Evolutionary conservation across 495 filamentous ascomycete species (phyloP), one percentile per base, ranked within the genome.

Genomic region (Platismatia glauca): DNA sequence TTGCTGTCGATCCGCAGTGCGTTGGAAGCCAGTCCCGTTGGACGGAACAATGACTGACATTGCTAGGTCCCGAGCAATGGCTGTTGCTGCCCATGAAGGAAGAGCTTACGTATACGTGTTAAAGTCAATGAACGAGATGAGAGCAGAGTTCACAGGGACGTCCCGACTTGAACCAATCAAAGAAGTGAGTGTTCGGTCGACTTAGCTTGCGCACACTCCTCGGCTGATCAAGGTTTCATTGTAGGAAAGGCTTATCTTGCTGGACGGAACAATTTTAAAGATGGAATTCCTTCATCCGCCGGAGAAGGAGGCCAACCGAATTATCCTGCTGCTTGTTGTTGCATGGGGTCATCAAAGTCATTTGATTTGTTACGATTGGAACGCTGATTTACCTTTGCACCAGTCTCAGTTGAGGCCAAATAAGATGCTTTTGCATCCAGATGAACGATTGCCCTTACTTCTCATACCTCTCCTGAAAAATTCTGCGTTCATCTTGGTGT

Each of bases 221-320:
- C 16, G 9, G 15, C 57, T 39, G 18, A 55, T 38, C 22, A 24
- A 38, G 4, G 13, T 50, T 12, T 33, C 16, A 24, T 16, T 11
- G 12, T 64, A 83, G 72, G 80, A 86, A 67, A 78, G 79, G 50
- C 76, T 82, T 29, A 79, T 88, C 38, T 70, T 78, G 46, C 75
- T 91, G 16, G 80, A 84, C 29, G 91, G 93, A 1, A 78, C 84
- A 18, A 90, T 97, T 39, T 74, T 91, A 60, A 88, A 90, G 67
- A 86, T 96, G 76, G 88, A 92, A 37, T 98, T 97, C 64, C 81
- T 98, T 8, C 84, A 89, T 62, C 88, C 92, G 7, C 79, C 79
- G 7, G 68, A 80, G 13, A 68, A 70, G 27, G 82, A 85, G 57
- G 73, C 80, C 20, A 77, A 79, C 43, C 87, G 89, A 64, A 78